A percentile compares a stretch with the other conserved stretches of the same genome.
Evolutionary conservation across 2,329 filamentous ascomycete genomes (phyloP).

Genomic region (Hymenoscyphus albidus): DNA sequence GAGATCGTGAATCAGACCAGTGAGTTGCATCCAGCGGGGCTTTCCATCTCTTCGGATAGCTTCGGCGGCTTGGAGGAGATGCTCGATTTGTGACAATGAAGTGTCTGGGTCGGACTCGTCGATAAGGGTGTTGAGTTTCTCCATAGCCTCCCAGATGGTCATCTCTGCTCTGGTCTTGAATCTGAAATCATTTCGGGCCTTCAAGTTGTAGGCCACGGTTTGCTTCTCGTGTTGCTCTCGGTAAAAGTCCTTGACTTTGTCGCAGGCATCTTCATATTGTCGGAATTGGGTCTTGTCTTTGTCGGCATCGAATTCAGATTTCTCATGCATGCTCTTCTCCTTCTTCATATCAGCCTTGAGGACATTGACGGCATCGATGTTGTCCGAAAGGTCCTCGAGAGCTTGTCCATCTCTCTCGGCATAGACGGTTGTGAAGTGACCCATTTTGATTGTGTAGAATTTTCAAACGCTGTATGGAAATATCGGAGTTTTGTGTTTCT

Average conservation of each 20-base stretch:
- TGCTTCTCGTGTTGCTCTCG: conserved; percentile 67
- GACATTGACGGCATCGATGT: conserved; percentile 54
- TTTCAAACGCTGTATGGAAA: neutral
- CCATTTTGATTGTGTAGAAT: conserved; percentile 21
- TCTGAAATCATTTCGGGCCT: conserved; percentile 69
- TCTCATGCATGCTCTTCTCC: conserved; percentile 44
- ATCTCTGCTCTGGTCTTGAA: conserved; percentile 63
- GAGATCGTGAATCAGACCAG: conserved; percentile 73
- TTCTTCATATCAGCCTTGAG: conserved; percentile 42
- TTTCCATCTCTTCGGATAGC: conserved; percentile 83
- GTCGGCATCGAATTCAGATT: conserved; percentile 64
- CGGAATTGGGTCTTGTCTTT: conserved; percentile 81
- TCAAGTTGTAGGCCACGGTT: conserved; percentile 79
- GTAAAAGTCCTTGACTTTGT: conserved; percentile 86
- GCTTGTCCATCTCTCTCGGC: conserved; percentile 26
- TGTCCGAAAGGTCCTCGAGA: conserved; percentile 44
- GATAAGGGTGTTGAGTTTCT: conserved; percentile 86
- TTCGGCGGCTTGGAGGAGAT: conserved; percentile 83
- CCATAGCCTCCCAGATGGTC: conserved; percentile 88
- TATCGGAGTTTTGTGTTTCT: neutral
- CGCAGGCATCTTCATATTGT: conserved; percentile 78
- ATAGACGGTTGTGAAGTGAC: conserved; percentile 24
- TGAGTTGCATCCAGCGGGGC: conserved; percentile 78
- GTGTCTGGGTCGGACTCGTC: conserved; percentile 92
- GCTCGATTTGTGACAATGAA: conserved; percentile 80